Conservation (phyloP, 331 rosid genomes). For the Stylosanthes scabra region DNA sequence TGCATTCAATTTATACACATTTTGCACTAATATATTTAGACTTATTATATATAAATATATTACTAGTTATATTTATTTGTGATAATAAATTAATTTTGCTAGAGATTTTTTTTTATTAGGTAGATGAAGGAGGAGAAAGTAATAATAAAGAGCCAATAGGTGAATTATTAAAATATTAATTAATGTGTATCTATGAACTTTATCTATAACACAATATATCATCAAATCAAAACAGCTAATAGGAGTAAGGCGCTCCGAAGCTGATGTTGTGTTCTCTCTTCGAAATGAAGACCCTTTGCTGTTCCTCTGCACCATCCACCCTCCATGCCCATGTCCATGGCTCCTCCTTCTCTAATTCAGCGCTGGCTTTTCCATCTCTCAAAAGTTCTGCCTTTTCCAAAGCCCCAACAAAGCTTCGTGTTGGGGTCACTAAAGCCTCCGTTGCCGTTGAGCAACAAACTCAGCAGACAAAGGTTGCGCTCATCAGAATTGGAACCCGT, state of each 20-base stretch:
- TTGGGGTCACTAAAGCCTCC: constrained; percentile 58
- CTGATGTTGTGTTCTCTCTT: neutral
- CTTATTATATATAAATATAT: too few relatives aligned
- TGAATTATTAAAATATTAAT: constrained; percentile 22
- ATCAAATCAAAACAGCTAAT: neutral
- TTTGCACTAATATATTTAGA: too few relatives aligned
- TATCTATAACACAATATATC: neutral
- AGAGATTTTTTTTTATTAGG: neutral
- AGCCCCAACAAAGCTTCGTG: constrained; percentile 30
- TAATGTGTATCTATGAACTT: neutral
- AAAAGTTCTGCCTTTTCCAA: constrained; percentile 45
- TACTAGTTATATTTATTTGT: too few relatives aligned
- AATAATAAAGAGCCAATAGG: neutral
- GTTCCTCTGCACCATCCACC: constrained; percentile 18
- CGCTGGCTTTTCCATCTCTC: constrained; percentile 43
- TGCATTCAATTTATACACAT: too few relatives aligned
- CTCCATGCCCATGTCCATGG: neutral
- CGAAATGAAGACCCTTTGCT: constrained; percentile 21
- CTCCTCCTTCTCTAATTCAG: constrained; percentile 29
- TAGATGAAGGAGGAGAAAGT: neutral
- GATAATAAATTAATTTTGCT: constrained; percentile 21
- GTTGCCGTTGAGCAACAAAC: constrained; percentile 71
- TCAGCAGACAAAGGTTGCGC: constrained; percentile 63
- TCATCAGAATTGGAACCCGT: constrained; percentile 79
- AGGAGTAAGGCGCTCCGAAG: neutral